Evolutionary conservation across 805 yeast species (phyloP).

Genomic region (Starmerella ratchasimensis): DNA sequence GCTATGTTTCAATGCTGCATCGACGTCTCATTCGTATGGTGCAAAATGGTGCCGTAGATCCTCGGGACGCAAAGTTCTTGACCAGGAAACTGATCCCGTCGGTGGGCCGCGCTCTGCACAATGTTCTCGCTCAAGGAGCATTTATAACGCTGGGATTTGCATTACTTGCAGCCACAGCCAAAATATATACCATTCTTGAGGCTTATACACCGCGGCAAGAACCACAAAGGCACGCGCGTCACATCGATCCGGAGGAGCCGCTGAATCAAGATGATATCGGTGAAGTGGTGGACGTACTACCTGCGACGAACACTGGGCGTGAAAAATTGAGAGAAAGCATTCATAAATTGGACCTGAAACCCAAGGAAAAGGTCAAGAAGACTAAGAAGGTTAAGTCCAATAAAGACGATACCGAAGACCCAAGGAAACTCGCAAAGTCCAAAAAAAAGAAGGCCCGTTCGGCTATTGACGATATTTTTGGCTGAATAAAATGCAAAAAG

Average conservation of each 20-base stretch:
- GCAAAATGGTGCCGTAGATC: conserved; percentile 5
- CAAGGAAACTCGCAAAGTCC: conserved; percentile 18
- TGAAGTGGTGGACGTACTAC: not conserved
- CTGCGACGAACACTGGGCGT: not conserved
- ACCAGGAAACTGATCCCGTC: conserved; percentile 30
- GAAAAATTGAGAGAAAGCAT: too few species aligned
- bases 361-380: not conserved
- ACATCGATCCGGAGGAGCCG: not conserved
- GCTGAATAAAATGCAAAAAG: conserved; percentile 24
- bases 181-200: conserved; percentile 27
- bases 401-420: not conserved
- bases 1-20: conserved; percentile 46
- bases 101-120: conserved; percentile 49
- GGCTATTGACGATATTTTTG: conserved; percentile 68
- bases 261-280: conserved; percentile 7
- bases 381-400: not conserved
- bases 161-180: conserved; percentile 43
- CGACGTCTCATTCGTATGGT: conserved; percentile 29
- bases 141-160: conserved; percentile 62
- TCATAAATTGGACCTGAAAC: not conserved
- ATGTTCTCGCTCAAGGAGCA: conserved; percentile 61
- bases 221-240: not conserved
- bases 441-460: conserved; percentile 37
- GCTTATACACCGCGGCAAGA: conserved; percentile 2
- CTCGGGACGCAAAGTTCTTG: conserved; percentile 23